Base-by-base conservation (phyloP, 768 basidiomycete species). In the Cyathus striatus region DNA sequence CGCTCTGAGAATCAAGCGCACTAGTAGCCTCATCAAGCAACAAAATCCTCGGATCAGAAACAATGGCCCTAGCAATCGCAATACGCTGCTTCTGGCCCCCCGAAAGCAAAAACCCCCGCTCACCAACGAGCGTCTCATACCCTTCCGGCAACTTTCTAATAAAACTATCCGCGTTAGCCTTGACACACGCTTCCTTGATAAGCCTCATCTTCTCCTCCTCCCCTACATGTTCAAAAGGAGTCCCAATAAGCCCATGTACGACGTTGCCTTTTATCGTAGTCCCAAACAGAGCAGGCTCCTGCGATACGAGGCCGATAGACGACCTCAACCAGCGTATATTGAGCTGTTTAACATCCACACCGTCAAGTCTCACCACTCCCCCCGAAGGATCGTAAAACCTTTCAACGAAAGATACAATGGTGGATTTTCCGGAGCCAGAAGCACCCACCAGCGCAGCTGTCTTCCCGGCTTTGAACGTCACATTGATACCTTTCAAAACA, bases 131-230 rank as follows among this genome's bases (percentile, higher is more conserved):
- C 6, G 90, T 94, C 27, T 91, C 84, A 54, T 93, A 94, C 1
- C 88, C 88, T 13, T 79, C 60, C 0, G 91, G 89, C 3, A 94
- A 64, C 54, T 88, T 88, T 44, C 68, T 70, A 49, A 94, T 82
- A 61, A 93, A 94, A n/a, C 82, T 83, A 50, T 94, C 86, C 1
- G 90, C 90, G 53, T 94, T 94, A 2, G 91, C 82, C 58, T 91
- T 90, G 63, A 90, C 65, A 51, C 87, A 90, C 1, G 91, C 91
- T 40, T 89, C 81, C 64, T 87, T 85, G 66, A 94, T 76, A 16
- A 92, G 61, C 27, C 69, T 72, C 43, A 85, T 75, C 62, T 90
- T 86, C 54, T 89, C 82, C 43, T 86, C 88, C n/a, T 83, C 79
- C 0, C 81, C 66, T 0, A 75, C 72, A 47, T 86, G 55, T 55